Base-by-base conservation (phyloP, 2,329 filamentous ascomycete species). In the Chlorencoelia australis region DNA sequence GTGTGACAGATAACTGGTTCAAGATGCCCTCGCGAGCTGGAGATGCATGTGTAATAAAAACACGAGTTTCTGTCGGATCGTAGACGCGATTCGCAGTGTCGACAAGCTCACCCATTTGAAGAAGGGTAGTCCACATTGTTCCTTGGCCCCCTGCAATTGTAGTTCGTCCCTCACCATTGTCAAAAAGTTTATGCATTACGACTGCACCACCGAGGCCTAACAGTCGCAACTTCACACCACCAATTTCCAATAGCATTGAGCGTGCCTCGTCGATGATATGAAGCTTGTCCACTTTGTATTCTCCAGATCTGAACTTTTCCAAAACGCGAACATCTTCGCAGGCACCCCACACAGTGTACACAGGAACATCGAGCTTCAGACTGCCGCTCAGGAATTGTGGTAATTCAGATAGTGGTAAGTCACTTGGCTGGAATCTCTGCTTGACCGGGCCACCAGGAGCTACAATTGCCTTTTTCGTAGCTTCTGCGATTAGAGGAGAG, bases 181-280 rank as follows among this genome's bases (percentile, higher is more conserved):
- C 91, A 56, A 98, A 98, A 13, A 98, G 75, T 71, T 98, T 98
- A 71, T 98, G 91, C 87, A 98, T 98, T 42, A 98, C 91, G 4
- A 98, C 89, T 5, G 91, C 91, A 53, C 91, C 91, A 47, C 91
- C 91, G 21, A 98, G 71, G 44, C 91, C 91, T 19, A 98, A 75
- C 33, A 98, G 73, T 54, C 91, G 83, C 47, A 98, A 76, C 72
- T 96, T 96, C 37, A 98, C 86, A 39, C 91, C 91, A 39, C 89
- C 91, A 42, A 96, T 71, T 63, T 98, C 91, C 40, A 98, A 72
- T 50, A 98, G 69, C 69, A 94, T 84, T 24, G 91, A 96, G 59
- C 89, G 89, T 35, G 91, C 88, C 68, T 98, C 91, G 50, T 98
- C 91, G 52, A 98, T 95, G 57, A 98, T 94, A 68, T 95, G 87